Base-by-base conservation (phyloP, 2,329 filamentous ascomycete species). In the Penicillium sp. region DNA sequence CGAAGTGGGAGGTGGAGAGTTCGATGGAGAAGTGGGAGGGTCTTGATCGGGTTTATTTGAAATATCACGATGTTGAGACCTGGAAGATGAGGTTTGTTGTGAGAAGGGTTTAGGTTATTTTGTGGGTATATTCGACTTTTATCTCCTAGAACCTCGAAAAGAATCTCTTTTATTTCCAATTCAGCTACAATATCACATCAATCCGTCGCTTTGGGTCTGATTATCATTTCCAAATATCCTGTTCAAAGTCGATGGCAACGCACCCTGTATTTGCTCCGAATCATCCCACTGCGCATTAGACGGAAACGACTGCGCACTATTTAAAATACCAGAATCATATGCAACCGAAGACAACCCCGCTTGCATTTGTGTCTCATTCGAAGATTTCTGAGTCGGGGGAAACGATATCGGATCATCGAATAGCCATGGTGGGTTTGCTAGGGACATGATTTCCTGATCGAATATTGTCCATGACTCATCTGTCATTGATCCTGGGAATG, bases 1-100 rank as follows among this genome's bases (percentile, higher is more conserved):
- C 79, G 1, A 63, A 60, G 36, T 83, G 81, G 81, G 67, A 69
- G 45, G 76, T 80, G 39, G 40, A 58, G 24, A 28, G 50, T 44
- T 39, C 53, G 46, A 50, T 54, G 28, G 56, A 61, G 43, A 42
- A 48, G 10, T 62, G 57, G 59, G 48, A 33, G 36, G 56, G 51
- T 0, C 22, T 50, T 1, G 51, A 57, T 49, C 35, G 20, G 18
- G 41, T 24, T 10, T 54, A 54, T 41, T 49, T 27, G n/a, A 45
- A 39, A 5, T 57, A 49, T 36, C 55, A 57, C 49, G 51, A 22
- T 5, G 54, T 57, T 41, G 30, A 58, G 16, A 54, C 54, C 27
- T 56, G 48, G 25, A 61, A 61, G 41, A 33, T 62, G 44, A 49
- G 52, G 4, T 62, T 61, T 35, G 44, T 56, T 33, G 49, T 58